Percentiles rank a stretch among this genome's conserved stretches.
Evolutionary conservation across 441 rosid species (phyloP).

Genomic region (Erodium chrysanthum): DNA sequence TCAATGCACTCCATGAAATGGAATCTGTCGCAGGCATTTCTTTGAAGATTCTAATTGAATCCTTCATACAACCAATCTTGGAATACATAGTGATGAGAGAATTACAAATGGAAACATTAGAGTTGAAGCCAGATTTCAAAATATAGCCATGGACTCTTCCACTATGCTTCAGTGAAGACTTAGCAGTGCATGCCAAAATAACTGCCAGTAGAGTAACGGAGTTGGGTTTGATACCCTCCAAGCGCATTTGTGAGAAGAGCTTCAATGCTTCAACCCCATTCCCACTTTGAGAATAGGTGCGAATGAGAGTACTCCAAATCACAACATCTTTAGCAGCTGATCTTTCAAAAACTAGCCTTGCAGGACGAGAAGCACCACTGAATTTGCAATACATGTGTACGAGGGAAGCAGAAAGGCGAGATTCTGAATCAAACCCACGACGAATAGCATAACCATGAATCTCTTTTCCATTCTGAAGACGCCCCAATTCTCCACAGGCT

Average conservation of each 20-base stretch:
- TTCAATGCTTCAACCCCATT: slow-evolving; percentile 26
- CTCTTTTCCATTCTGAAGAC: slow-evolving; percentile 39
- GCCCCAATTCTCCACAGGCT: slow-evolving; percentile 37
- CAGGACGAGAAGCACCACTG: slow-evolving; percentile 28
- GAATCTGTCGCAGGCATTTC: slow-evolving; percentile 24
- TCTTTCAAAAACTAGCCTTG: slow-evolving; percentile 32
- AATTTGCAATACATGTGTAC: slow-evolving; percentile 51
- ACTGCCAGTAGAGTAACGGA: slow-evolving; percentile 47
- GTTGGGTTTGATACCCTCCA: slow-evolving; percentile 30
- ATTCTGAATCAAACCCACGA: slow-evolving; percentile 29
- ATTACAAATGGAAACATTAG: slow-evolving; percentile 30
- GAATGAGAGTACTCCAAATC: slow-evolving; percentile 49
- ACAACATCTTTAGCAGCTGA: slow-evolving; percentile 42
- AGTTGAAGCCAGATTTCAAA: slow-evolving; percentile 34
- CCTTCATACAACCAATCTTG: slow-evolving; percentile 38
- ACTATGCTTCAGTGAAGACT: slow-evolving; percentile 30
- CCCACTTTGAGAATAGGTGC: slow-evolving; percentile 38
- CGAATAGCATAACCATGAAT: slow-evolving; percentile 45
- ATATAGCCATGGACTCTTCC: slow-evolving; percentile 29
- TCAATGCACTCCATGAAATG: slow-evolving; percentile 47
- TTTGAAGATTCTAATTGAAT: slow-evolving; percentile 33
- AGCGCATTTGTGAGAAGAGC: slow-evolving; percentile 31
- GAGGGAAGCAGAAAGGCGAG: slow-evolving; percentile 38
- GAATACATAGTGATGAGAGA: slow-evolving; percentile 45
- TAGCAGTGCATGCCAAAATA: slow-evolving; percentile 39